These are phyloP conservation scores for Arabidopsis arenosa DNA, from an alignment of 345 rosid species.

Conservation along the genomic window DNA sequence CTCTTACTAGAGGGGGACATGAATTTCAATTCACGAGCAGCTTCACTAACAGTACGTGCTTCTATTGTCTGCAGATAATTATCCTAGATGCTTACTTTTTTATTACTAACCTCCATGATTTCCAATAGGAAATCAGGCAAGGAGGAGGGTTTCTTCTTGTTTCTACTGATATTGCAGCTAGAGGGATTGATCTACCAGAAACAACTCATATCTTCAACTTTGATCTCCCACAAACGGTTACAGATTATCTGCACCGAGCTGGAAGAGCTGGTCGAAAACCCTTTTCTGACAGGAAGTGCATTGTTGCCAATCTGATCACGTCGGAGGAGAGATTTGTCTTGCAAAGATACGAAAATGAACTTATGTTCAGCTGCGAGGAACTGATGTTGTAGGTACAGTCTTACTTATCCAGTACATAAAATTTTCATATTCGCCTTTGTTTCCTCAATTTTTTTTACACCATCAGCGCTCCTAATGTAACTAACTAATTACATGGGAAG, in stretches of 20 bases:
- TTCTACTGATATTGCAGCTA: constrained; percentile 90
- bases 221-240: constrained; percentile 78
- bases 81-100: constrained; percentile 9
- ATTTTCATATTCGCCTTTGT: constrained; percentile 20
- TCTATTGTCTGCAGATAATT: neutral
- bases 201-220: constrained; percentile 93
- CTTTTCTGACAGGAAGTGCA: constrained; percentile 76
- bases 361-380: constrained; percentile 77
- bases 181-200: constrained; percentile 91
- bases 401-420: constrained; percentile 27
- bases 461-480: neutral
- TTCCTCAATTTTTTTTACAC: constrained; percentile 3
- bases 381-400: constrained; percentile 40
- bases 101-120: constrained; percentile 19
- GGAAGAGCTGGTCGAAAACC: constrained; percentile 96
- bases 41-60: constrained; percentile 71
- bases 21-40: constrained; percentile 88
- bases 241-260: constrained; percentile 88
- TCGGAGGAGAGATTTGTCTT: constrained; percentile 85
- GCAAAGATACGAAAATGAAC: constrained; percentile 87
- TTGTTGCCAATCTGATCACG: constrained; percentile 67
- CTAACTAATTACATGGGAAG: constrained; percentile 9
- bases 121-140: constrained; percentile 70
- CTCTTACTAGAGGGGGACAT: constrained; percentile 77
- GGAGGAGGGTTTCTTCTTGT: constrained; percentile 85